phyloP scores from a whole-genome alignment of 345 rosid genomes.

The Orychophragmus violaceus region DNA sequence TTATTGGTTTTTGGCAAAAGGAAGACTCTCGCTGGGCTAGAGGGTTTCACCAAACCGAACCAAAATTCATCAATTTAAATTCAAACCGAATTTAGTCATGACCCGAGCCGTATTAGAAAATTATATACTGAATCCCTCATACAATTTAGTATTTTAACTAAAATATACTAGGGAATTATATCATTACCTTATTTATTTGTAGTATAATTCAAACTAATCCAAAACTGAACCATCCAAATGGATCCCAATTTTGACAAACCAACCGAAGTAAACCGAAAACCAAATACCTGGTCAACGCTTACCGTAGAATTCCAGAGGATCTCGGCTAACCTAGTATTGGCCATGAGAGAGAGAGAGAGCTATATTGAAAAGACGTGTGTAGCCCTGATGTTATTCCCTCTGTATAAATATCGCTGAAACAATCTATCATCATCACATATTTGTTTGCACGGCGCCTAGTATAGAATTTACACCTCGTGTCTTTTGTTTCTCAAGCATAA shows the following conservation, averaged over 20 bases:
- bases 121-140: too few species aligned
- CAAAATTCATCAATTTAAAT: too few species aligned
- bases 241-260: too few species aligned
- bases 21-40: neutral
- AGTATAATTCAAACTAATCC: too few species aligned
- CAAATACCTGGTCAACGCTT: neutral
- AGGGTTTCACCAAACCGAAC: neutral
- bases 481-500: neutral
- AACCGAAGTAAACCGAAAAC: too few species aligned
- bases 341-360: neutral
- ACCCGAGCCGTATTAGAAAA: too few species aligned
- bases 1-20: neutral
- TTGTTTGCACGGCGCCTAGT: neutral
- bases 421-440: neutral
- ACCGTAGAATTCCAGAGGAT: neutral
- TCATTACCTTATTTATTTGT: too few species aligned
- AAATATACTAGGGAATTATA: neutral
- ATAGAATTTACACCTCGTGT: neutral
- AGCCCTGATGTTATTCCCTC: neutral
- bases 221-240: too few species aligned
- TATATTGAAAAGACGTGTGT: neutral
- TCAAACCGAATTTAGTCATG: neutral
- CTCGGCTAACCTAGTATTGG: slow-evolving; percentile 3
- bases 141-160: neutral
- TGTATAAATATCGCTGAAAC: slow-evolving; percentile 15